A percentile compares a stretch with the other conserved stretches of the same genome.
Conservation (phyloP, 257 asterid species). For the Nicotiana tabacum region DNA sequence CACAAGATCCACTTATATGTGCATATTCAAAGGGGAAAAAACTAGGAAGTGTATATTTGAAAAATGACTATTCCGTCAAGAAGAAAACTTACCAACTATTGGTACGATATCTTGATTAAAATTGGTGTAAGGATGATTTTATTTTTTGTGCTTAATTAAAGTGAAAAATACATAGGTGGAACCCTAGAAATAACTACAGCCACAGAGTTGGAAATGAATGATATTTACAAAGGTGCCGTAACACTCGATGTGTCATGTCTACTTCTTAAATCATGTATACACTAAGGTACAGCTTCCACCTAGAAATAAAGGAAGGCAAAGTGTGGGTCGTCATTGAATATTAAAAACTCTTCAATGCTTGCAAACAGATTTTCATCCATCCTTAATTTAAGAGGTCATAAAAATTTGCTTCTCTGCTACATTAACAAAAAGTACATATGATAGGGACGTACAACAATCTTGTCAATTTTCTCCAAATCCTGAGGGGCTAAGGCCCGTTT, state of each 20-base stretch:
- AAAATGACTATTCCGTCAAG: not conserved
- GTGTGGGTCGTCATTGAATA: not conserved
- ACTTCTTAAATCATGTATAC: not conserved
- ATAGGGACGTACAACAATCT: conserved; percentile 3
- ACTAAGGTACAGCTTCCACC: not conserved
- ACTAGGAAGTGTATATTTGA: not conserved
- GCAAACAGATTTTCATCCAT: not conserved
- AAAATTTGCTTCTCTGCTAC: not conserved
- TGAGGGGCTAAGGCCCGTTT: not conserved
- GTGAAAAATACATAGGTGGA: not conserved
- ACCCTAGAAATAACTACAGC: conserved; percentile 2
- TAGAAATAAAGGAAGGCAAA: conserved; percentile 4
- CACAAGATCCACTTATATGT: not conserved
- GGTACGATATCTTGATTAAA: too few relatives aligned
- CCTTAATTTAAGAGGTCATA: not conserved
- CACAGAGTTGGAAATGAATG: conserved; percentile 7
- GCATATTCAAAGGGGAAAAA: not conserved
- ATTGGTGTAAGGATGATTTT: not conserved
- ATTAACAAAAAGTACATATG: not conserved
- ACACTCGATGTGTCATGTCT: not conserved
- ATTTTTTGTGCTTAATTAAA: not conserved
- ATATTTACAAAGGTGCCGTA: not conserved
- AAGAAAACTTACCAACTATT: not conserved
- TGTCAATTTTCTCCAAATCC: not conserved
- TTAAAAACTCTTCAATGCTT: conserved; percentile 2